phyloP scores from a whole-genome alignment of 2,329 filamentous ascomycete species.

The Monilinia polystroma region DNA sequence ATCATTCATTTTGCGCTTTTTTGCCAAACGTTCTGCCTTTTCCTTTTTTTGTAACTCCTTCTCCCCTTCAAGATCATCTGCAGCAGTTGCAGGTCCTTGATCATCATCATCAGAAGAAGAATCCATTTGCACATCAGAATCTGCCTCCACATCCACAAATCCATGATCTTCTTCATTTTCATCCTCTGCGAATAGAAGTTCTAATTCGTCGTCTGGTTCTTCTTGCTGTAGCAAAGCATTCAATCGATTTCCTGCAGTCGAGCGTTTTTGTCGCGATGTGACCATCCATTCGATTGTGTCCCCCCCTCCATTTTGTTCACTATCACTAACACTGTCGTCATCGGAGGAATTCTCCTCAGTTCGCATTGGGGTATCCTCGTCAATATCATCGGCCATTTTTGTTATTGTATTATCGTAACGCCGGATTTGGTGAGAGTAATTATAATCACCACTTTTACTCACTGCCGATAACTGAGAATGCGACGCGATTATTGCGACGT shows the following conservation, averaged over 20 bases:
- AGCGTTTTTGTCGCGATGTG: constrained; percentile 70
- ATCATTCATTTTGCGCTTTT: constrained; percentile 80
- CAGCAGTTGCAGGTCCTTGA: constrained; percentile 59
- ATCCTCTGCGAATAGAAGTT: constrained; percentile 72
- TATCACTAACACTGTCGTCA: constrained; percentile 26
- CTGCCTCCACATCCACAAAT: constrained; percentile 66
- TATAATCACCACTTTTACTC: neutral
- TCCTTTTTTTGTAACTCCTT: constrained; percentile 78
- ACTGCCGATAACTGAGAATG: neutral
- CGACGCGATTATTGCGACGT: neutral
- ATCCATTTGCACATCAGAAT: constrained; percentile 81
- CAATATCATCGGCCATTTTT: constrained; percentile 26
- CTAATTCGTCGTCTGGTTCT: constrained; percentile 60
- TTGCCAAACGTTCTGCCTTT: constrained; percentile 63
- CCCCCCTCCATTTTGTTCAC: constrained; percentile 25
- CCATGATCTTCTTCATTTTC: constrained; percentile 59
- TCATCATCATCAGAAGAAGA: constrained; percentile 84
- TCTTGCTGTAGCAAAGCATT: constrained; percentile 74
- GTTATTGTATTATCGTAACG: neutral
- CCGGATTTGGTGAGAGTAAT: neutral
- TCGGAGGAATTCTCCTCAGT: constrained; percentile 29
- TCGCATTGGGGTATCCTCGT: constrained; percentile 28
- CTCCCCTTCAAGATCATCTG: constrained; percentile 75
- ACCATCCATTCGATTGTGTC: constrained; percentile 64
- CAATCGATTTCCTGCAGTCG: constrained; percentile 83